phyloP scores from a whole-genome alignment of 2,329 filamentous ascomycete species.

The Didymella glomerata region DNA sequence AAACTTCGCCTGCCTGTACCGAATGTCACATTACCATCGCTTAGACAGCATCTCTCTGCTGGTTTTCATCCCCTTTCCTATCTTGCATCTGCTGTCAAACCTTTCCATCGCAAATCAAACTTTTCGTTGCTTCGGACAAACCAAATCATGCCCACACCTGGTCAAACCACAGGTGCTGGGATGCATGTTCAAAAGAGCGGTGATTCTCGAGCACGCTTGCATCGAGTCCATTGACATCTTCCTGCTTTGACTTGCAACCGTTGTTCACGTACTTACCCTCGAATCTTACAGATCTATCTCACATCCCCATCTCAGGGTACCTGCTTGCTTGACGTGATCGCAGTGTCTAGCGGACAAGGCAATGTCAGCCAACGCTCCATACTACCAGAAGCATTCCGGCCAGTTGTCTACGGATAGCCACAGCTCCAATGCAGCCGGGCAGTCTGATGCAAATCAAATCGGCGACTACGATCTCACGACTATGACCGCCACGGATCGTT shows the following conservation, averaged over 20 bases:
- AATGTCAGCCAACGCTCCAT: conserved; percentile 50
- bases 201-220: conserved; percentile 16
- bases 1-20: conserved; percentile 17
- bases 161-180: conserved; percentile 30
- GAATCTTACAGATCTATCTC: conserved; percentile 26
- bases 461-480: conserved; percentile 34
- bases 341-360: not conserved
- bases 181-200: conserved; percentile 30
- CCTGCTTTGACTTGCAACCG: conserved; percentile 10
- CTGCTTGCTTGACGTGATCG: conserved; percentile 14
- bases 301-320: not conserved
- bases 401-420: conserved; percentile 37
- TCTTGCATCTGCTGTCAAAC: conserved; percentile 21
- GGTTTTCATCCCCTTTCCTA: not conserved
- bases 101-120: conserved; percentile 17
- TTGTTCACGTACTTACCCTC: conserved; percentile 35
- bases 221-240: conserved; percentile 29
- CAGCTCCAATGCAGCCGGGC: conserved; percentile 34
- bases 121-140: conserved; percentile 25
- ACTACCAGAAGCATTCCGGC: conserved; percentile 45
- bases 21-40: conserved; percentile 5
- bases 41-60: conserved; percentile 12
- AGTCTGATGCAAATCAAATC: conserved; percentile 30
- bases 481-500: conserved; percentile 22
- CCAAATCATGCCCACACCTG: conserved; percentile 22